Evolutionary conservation across 306 rosid species (phyloP), one percentile per base, ranked within the genome.

Genomic region (Fragaria nilgerrensis): DNA sequence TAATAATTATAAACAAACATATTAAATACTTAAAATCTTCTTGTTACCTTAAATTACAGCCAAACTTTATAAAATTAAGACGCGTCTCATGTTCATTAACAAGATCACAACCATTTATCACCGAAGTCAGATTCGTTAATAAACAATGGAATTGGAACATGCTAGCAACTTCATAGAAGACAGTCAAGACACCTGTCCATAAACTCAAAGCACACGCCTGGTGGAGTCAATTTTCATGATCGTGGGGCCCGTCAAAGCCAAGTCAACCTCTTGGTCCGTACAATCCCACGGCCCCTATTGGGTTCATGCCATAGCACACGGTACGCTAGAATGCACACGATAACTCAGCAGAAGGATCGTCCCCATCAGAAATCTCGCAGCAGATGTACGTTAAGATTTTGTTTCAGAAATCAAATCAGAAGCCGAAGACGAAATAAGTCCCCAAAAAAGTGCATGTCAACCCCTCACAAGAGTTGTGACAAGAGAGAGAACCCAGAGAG

Each of bases 381-480:
- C 92, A 83, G 87, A 70, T 77, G 93, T 77, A 76, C 83, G 77
- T 66, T 25, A 77, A 88, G 89, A 89, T 86, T 64, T 86, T 82
- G 86, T 64, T 74, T 82, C 87, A 79, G 89, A 81, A 74, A 62
- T 62, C 67, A 64, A 16, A 34, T 64, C 45, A 64, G 69, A 19
- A 34, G 47, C 70, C 70, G 23, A 2, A 25, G 36, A 11, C 34
- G 68, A 67, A 55, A 71, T 77, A 87, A 85, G 76, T 75, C 76
- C 79, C 83, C 82, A 80, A 34, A 63, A 27, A 32, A 80, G 73
- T 84, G 88, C 91, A 90, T 84, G 93, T 90, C 97, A 87, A 85
- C 93, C 4, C 87, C 82, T 43, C 34, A 29, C 81, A 68, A 85
- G 84, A 78, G 84, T 73, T 68, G 44, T 37, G 70, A 52, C 36